phyloP scores from a whole-genome alignment of 371 early-diverging fungal genomes.

The Lichtheimia ramosa region DNA sequence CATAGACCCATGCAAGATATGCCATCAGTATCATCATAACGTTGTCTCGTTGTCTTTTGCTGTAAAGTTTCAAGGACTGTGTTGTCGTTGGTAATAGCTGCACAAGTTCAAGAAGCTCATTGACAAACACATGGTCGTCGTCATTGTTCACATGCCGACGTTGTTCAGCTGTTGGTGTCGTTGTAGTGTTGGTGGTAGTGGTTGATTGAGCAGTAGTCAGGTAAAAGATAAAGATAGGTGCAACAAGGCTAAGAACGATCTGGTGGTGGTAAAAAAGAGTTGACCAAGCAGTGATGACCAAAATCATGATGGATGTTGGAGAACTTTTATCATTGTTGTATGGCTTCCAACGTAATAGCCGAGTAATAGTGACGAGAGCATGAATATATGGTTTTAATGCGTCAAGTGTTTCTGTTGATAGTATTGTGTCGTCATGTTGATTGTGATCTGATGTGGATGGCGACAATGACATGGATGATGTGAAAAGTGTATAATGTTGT shows the following conservation, averaged over 20 bases:
- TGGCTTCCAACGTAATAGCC: conserved; percentile 11
- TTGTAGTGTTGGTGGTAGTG: background rate
- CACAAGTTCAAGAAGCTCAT: conserved; percentile 2
- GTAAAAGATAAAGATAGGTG: background rate
- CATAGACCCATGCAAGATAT: conserved; percentile 1
- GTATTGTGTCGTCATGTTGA: background rate
- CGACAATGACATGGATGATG: conserved; percentile 1
- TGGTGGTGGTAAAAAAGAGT: conserved; percentile 6
- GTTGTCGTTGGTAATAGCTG: background rate
- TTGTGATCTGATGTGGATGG: background rate
- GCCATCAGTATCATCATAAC: background rate
- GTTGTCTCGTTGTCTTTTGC: background rate
- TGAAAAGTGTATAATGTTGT: background rate
- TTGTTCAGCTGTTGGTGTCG: background rate
- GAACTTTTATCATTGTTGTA: background rate
- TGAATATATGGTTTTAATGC: conserved; percentile 7
- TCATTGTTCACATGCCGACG: background rate
- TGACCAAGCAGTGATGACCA: conserved; percentile 4
- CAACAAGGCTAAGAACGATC: conserved; percentile 1
- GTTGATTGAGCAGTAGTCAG: background rate
- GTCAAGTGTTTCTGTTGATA: conserved; percentile 3
- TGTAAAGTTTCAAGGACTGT: background rate
- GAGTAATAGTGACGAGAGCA: conserved; percentile 1
- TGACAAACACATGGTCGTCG: background rate
- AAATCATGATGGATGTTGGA: background rate